Conservation (phyloP, 2,329 filamentous ascomycete genomes). For the Diaporthe ilicicola region DNA sequence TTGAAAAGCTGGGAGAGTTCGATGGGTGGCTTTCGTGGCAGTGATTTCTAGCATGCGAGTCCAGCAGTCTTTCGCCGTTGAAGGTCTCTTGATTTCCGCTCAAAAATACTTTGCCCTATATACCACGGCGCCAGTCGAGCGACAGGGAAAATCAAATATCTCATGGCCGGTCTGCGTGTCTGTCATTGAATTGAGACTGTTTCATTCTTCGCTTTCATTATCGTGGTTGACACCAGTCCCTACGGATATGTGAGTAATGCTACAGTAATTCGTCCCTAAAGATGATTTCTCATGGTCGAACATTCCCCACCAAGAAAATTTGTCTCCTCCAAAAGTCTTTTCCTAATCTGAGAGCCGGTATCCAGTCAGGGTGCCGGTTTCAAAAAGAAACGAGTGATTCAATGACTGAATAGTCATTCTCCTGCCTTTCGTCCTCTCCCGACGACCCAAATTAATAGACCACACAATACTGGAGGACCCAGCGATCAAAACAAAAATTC, state of each 20-base stretch:
- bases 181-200: not conserved
- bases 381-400: constrained; percentile 19
- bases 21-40: constrained; percentile 50
- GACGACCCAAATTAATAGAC: not conserved
- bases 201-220: not conserved
- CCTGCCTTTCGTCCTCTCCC: not conserved
- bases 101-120: not conserved
- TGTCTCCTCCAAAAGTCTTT: not conserved
- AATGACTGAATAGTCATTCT: not conserved
- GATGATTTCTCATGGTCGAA: constrained; percentile 22
- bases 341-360: constrained; percentile 24
- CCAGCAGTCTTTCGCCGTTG: not conserved
- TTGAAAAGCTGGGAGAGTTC: constrained; percentile 55
- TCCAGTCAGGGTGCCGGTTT: constrained; percentile 12
- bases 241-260: constrained; percentile 12
- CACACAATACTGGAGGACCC: not conserved
- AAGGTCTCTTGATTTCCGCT: not conserved
- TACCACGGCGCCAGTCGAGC: not conserved
- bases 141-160: not conserved
- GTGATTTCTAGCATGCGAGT: not conserved
- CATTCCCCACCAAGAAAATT: not conserved
- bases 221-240: not conserved
- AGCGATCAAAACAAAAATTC: no score
- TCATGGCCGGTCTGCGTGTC: not conserved
- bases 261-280: constrained; percentile 24